phyloP scores from a whole-genome alignment of 805 yeast species.

The Jamesozyma jinghongensis region DNA sequence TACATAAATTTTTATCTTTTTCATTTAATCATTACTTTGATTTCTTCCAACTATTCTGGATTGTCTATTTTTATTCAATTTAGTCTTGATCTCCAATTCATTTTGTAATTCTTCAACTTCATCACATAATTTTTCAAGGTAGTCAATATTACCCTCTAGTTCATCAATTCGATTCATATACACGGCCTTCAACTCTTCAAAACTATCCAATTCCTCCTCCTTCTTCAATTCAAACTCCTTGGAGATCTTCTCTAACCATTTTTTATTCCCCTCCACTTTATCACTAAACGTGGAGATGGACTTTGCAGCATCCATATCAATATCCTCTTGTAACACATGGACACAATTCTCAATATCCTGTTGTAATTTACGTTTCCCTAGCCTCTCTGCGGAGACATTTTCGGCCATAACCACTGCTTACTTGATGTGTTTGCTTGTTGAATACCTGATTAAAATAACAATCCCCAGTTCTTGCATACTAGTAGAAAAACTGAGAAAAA shows the following conservation, averaged over 20 bases:
- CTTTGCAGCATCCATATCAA: slow-evolving; percentile 23
- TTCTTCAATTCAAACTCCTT: slow-evolving; percentile 14
- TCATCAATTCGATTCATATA: slow-evolving; percentile 16
- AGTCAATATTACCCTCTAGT: slow-evolving; percentile 32
- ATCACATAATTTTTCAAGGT: slow-evolving; percentile 38
- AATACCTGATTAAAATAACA: not conserved
- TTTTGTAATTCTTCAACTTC: slow-evolving; percentile 57
- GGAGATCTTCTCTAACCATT: slow-evolving; percentile 17
- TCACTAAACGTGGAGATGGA: slow-evolving; percentile 21
- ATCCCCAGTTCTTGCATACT: no score
- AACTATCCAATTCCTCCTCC: slow-evolving; percentile 19
- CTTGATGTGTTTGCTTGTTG: not conserved
- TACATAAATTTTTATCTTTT: no score
- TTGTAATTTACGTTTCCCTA: slow-evolving; percentile 7
- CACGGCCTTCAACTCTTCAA: slow-evolving; percentile 25
- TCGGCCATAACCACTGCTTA: not conserved
- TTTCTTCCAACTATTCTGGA: not conserved
- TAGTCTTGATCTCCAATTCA: slow-evolving; percentile 42
- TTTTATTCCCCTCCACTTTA: slow-evolving; percentile 16
- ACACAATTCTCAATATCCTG: slow-evolving; percentile 17
- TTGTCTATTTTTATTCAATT: slow-evolving; percentile 14
- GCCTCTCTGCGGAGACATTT: not conserved
- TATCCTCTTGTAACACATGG: slow-evolving; percentile 17
- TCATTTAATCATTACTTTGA: not conserved
- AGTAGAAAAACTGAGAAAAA: not conserved